Evolutionary conservation across 345 rosid genomes (phyloP).

Genomic region (Ceriops zippeliana): DNA sequence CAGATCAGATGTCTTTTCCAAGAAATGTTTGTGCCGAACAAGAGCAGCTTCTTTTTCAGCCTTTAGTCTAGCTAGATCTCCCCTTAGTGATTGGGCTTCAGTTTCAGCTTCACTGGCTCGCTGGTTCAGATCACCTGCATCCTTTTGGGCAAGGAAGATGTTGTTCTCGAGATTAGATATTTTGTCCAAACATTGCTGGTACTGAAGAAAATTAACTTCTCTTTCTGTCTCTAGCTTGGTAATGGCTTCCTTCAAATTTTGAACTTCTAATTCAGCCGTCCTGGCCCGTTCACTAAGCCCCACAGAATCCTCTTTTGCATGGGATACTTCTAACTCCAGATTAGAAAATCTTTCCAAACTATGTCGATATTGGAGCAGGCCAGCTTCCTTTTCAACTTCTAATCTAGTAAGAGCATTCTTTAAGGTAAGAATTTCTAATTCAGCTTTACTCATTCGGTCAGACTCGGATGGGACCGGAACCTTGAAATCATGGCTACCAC

Average conservation of each 20-base stretch:
- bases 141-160: conserved; percentile 47
- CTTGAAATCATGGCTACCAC: conserved; percentile 34
- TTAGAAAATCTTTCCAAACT: conserved; percentile 66
- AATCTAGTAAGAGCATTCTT: conserved; percentile 75
- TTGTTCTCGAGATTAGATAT: conserved; percentile 54
- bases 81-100: conserved; percentile 50
- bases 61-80: conserved; percentile 50
- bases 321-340: conserved; percentile 69
- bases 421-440: conserved; percentile 64
- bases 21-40: conserved; percentile 47
- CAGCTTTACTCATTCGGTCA: conserved; percentile 61
- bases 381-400: conserved; percentile 90
- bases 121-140: conserved; percentile 56
- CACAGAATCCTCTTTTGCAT: conserved; percentile 61
- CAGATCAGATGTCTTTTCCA: conserved; percentile 55
- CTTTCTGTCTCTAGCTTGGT: conserved; percentile 56
- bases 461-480: conserved; percentile 48
- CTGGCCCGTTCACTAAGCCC: conserved; percentile 59
- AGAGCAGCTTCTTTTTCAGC: conserved; percentile 67
- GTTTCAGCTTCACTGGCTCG: conserved; percentile 60
- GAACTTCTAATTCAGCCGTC: conserved; percentile 74
- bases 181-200: conserved; percentile 68
- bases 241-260: conserved; percentile 58
- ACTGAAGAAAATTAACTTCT: conserved; percentile 57
- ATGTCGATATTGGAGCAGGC: conserved; percentile 58